Conservation (phyloP, 805 yeast species). For the Nakazawaea siamensis region DNA sequence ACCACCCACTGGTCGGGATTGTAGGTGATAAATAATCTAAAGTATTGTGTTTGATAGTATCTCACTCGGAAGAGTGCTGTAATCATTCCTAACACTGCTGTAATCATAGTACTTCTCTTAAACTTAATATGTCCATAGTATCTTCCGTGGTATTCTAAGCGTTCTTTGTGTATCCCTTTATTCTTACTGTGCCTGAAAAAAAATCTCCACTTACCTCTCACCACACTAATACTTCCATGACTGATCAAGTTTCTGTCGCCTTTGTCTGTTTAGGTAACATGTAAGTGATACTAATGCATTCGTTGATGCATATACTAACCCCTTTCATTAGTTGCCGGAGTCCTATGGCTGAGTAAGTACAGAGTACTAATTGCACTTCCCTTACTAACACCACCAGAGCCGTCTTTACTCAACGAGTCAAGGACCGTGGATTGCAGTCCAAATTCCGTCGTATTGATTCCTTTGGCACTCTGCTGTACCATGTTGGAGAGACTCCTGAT, state of each 20-base stretch:
- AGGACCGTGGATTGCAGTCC: constrained; percentile 33
- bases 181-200: too few relatives aligned
- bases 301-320: too few relatives aligned
- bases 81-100: too few relatives aligned
- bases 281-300: constrained; percentile 31
- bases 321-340: constrained; percentile 81
- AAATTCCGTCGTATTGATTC: constrained; percentile 64
- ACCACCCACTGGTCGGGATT: constrained; percentile 12
- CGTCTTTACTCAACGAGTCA: constrained; percentile 61
- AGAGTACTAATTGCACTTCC: not conserved
- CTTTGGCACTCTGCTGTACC: constrained; percentile 84
- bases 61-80: too few relatives aligned
- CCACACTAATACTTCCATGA: too few relatives aligned
- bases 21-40: constrained; percentile 3
- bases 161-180: too few relatives aligned
- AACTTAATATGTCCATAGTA: too few relatives aligned
- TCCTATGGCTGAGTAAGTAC: constrained; percentile 81
- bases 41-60: too few relatives aligned
- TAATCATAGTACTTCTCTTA: too few relatives aligned
- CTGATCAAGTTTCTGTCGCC: constrained; percentile 54
- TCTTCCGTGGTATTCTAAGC: too few relatives aligned
- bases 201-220: too few relatives aligned
- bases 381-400: constrained; percentile 32
- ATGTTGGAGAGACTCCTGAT: constrained; percentile 79
- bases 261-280: constrained; percentile 90